These are phyloP conservation scores for Rhizopogon rudus DNA, from an alignment of 768 basidiomycete genomes.

Conservation along the genomic window DNA sequence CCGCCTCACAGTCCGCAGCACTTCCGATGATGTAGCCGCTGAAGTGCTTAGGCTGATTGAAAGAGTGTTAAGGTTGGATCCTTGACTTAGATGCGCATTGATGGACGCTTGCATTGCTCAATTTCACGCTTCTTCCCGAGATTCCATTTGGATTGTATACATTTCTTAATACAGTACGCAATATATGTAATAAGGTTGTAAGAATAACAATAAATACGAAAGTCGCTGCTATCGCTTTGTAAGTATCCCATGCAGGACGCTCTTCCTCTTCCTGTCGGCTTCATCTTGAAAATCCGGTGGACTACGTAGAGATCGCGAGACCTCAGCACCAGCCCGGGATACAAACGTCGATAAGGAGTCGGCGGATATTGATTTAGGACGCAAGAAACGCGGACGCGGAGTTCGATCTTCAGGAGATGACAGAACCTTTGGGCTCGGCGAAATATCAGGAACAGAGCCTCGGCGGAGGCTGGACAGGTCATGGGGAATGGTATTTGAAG, in stretches of 20 bases:
- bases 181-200: slow-evolving; percentile 13
- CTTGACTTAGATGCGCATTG: slow-evolving; percentile 3
- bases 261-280: slow-evolving; percentile 28
- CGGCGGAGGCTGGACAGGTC: slow-evolving; percentile 16
- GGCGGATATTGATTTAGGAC: slow-evolving; percentile 49
- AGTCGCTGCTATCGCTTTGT: slow-evolving; percentile 27
- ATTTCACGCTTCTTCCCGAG: background rate
- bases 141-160: slow-evolving; percentile 10
- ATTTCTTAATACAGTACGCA: slow-evolving; percentile 21
- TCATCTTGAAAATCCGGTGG: slow-evolving; percentile 12
- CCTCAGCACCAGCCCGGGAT: slow-evolving; percentile 6
- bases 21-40: slow-evolving; percentile 82
- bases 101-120: background rate
- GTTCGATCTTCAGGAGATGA: slow-evolving; percentile 14
- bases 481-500: slow-evolving; percentile 3
- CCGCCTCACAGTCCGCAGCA: slow-evolving; percentile 90
- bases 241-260: slow-evolving; percentile 37
- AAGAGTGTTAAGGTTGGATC: slow-evolving; percentile 29
- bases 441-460: slow-evolving; percentile 23
- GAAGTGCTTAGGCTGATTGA: slow-evolving; percentile 58
- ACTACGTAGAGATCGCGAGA: slow-evolving; percentile 6
- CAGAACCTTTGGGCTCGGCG: slow-evolving; percentile 4
- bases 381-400: slow-evolving; percentile 25
- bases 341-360: slow-evolving; percentile 44
- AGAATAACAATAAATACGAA: slow-evolving; percentile 2